Base-by-base conservation (phyloP, 495 filamentous ascomycete genomes). In the Collariella sp. region DNA sequence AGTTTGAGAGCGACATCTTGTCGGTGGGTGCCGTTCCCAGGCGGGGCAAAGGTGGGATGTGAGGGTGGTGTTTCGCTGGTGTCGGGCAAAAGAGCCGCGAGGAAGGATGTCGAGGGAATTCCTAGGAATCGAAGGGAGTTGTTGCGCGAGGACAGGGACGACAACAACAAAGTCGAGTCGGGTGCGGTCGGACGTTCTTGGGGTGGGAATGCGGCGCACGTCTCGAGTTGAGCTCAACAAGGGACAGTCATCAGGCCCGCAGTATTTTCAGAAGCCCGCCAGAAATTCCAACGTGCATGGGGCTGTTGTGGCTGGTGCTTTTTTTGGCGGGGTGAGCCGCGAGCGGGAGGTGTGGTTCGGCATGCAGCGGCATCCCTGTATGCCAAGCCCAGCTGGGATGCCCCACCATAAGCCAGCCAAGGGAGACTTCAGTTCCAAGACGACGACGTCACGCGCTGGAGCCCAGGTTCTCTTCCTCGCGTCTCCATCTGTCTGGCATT, bases 1-100 rank as follows among this genome's bases (percentile, higher is more conserved):
- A 96, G 78, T 96, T 96, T 67, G 90, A 96, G 73, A 96, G 83
- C 66, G 93, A 98, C 91, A 97, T 98, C 45, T 62, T 75, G 70
- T 62, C 62, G 61, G 52, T 48, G 50, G 55, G 50, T 56, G 53
- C 64, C 60, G 47, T 62, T 60, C 56, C 54, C 60, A 59, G 62
- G 56, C 48, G 58, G 57, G 62, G 58, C 45, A 49, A 56, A 22
- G 44, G 55, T 29, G 43, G 36, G 54, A 56, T 45, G 44, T 45
- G 47, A 49, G 41, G 29, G 19, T 38, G 49, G 50, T 49, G 22
- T 49, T 15, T 46, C 19, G 26, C 19, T 24, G 41, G 22, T 33
- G 50, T 43, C 3, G 24, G 46, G 33, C 33, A 46, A 50, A 38
- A 50, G 57, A 40, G 29, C 52, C 13, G 26, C 26, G 47, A 22